Percentiles rank a stretch among this genome's conserved stretches.
Evolutionary conservation across 805 yeast species (phyloP).

Genomic region (Blastobotrys attinorum): DNA sequence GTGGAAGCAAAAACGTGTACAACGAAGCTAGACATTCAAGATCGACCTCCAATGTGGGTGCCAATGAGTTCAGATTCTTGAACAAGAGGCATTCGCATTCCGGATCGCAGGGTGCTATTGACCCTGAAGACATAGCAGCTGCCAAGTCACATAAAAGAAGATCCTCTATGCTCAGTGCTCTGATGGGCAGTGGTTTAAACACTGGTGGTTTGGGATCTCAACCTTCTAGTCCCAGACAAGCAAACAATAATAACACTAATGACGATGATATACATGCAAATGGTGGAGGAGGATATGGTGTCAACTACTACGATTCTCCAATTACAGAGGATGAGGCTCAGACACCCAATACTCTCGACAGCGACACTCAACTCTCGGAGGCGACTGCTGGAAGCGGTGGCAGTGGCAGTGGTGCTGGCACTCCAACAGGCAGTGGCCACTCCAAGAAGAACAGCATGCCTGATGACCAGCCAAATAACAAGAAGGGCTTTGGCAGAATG

Average conservation of each 20-base stretch:
- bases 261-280: too few species aligned
- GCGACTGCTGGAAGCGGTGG: background rate
- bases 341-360: background rate
- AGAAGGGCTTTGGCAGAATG: conserved; percentile 19
- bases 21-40: background rate
- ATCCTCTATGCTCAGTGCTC: conserved; percentile 4
- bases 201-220: conserved; percentile 2
- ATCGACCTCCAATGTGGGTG: background rate
- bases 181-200: conserved; percentile 3
- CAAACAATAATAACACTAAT: too few species aligned
- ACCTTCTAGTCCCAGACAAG: background rate
- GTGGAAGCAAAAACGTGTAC: background rate
- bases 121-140: background rate
- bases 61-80: background rate
- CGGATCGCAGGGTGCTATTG: background rate
- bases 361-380: background rate
- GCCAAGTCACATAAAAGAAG: background rate
- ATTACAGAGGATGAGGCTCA: background rate
- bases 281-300: too few species aligned
- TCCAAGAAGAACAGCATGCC: background rate
- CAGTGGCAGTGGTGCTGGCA: background rate
- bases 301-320: background rate
- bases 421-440: background rate
- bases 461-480: background rate
- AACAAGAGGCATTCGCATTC: conserved; percentile 1